Evolutionary conservation across 805 yeast genomes (phyloP).

Genomic region (Cyberlindnera veronae): DNA sequence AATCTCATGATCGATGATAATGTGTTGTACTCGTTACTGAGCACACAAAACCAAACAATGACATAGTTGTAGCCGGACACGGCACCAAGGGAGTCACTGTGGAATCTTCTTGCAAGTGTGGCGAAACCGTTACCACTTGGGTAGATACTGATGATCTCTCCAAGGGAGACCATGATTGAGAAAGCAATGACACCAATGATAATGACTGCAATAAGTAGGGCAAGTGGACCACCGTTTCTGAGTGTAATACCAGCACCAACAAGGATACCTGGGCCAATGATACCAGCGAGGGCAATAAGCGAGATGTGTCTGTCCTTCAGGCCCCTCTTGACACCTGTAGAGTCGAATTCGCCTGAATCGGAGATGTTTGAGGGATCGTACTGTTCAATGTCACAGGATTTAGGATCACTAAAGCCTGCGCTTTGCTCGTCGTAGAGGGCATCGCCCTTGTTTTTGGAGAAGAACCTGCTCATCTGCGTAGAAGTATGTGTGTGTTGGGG

Average conservation of each 20-base stretch:
- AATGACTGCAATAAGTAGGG: conserved; percentile 43
- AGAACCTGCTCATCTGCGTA: no score
- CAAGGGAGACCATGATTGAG: conserved; percentile 54
- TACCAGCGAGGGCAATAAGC: conserved; percentile 51
- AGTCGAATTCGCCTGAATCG: conserved; percentile 1
- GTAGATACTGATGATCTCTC: conserved; percentile 51
- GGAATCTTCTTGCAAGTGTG: conserved; percentile 47
- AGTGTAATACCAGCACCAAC: conserved; percentile 53
- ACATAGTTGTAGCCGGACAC: conserved; percentile 53
- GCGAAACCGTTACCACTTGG: conserved; percentile 49
- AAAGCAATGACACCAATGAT: conserved; percentile 52
- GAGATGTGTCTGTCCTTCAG: conserved; percentile 51
- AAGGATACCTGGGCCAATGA: conserved; percentile 59
- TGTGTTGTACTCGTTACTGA: conserved; percentile 55
- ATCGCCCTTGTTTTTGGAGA: not conserved
- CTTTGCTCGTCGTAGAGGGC: not conserved
- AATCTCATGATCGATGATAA: conserved; percentile 42
- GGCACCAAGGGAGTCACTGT: conserved; percentile 54
- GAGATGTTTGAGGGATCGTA: not conserved
- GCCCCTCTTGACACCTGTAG: conserved; percentile 39
- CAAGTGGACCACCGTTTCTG: conserved; percentile 49
- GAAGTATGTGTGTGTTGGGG: no score
- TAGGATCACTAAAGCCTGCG: no score
- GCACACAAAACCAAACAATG: conserved; percentile 55
- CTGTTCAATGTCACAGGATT: not conserved